Evolutionary conservation across 169 alveolate genomes (phyloP).

Genomic region (Plasmodium vivax): DNA sequence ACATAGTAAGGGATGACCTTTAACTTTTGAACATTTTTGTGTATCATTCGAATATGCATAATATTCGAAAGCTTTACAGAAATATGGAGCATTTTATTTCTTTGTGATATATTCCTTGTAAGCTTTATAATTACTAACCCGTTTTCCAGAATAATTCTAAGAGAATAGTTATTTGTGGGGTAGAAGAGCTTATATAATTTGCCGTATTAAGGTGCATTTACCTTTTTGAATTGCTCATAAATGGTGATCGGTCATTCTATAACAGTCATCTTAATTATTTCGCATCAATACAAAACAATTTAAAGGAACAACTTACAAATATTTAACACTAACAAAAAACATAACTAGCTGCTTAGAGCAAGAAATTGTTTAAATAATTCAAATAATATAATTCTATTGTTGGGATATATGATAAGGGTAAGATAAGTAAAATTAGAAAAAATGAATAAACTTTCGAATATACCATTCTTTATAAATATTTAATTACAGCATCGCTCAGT

Average conservation of each 20-base stretch:
- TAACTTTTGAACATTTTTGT: background rate
- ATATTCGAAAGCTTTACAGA: background rate
- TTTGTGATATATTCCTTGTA: background rate
- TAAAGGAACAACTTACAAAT: background rate
- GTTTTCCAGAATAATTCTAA: background rate
- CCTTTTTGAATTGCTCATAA: background rate
- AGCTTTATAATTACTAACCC: background rate
- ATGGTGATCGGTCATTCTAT: background rate
- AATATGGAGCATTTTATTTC: background rate
- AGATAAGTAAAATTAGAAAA: background rate
- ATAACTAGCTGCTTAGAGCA: background rate
- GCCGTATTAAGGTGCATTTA: background rate
- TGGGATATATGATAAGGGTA: background rate
- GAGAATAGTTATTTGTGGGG: background rate
- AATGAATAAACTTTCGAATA: background rate
- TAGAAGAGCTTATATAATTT: background rate
- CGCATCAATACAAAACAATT: background rate
- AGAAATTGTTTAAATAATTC: background rate
- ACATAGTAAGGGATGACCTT: background rate
- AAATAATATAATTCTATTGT: background rate
- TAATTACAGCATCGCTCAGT: background rate
- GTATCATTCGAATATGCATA: background rate
- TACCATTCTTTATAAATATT: background rate
- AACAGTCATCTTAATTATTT: background rate
- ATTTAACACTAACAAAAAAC: background rate